Evolutionary conservation across 78 protist species (phyloP).

Genomic region (Dictyostelium firmibasis): DNA sequence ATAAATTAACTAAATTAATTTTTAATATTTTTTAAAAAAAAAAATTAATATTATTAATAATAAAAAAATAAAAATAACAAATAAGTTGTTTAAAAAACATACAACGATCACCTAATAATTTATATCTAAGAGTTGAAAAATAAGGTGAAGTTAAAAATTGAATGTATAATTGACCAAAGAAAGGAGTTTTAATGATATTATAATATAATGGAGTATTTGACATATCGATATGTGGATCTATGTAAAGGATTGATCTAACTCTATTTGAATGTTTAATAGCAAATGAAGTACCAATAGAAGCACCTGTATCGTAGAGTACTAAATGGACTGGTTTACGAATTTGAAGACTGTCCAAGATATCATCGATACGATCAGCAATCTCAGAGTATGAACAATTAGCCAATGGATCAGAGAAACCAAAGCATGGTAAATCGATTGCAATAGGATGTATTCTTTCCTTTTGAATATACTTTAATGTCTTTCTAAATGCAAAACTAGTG

Average conservation of each 20-base stretch:
- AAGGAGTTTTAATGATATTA: conserved; percentile 9
- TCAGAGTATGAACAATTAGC: background rate
- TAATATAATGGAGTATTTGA: conserved; percentile 5
- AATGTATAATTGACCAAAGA: background rate
- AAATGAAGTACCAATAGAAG: background rate
- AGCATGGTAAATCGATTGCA: conserved; percentile 62
- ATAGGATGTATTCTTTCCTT: conserved; percentile 21
- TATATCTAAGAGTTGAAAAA: conserved; percentile 39
- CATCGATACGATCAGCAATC: conserved; percentile 21
- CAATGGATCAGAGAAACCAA: conserved; percentile 53
- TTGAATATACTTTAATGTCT: background rate
- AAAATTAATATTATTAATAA: background rate
- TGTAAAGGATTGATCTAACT: conserved; percentile 14
- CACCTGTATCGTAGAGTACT: conserved; percentile 32
- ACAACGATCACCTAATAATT: background rate
- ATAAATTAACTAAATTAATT: background rate
- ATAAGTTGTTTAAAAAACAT: background rate
- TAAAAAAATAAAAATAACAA: background rate
- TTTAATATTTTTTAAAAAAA: no score
- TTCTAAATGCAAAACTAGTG: conserved; percentile 33
- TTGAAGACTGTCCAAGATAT: conserved; percentile 35
- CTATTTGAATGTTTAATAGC: background rate
- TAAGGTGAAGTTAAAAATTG: conserved; percentile 9
- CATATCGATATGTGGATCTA: conserved; percentile 40
- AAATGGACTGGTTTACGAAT: conserved; percentile 23